Conservation (phyloP, 768 basidiomycete genomes). For the Mycena belliarum region DNA sequence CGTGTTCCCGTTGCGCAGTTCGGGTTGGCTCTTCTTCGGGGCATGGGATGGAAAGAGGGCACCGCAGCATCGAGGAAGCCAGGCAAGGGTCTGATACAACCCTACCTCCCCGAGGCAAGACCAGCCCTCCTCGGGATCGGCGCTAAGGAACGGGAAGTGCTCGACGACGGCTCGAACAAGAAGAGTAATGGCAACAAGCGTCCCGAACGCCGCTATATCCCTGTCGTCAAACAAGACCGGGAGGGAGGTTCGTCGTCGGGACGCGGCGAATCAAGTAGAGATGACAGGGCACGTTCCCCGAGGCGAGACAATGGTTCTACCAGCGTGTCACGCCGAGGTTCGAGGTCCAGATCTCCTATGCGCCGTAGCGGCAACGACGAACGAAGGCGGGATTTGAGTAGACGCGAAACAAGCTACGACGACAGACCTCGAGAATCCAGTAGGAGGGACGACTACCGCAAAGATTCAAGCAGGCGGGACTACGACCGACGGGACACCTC, state of each 20-base stretch:
- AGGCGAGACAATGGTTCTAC: slow-evolving; percentile 35
- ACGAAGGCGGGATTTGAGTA: slow-evolving; percentile 19
- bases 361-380: slow-evolving; percentile 33
- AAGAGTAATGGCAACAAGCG: slow-evolving; percentile 44
- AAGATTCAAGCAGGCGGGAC: slow-evolving; percentile 23
- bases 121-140: slow-evolving; percentile 92
- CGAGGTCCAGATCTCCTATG: slow-evolving; percentile 49
- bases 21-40: slow-evolving; percentile 88
- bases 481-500: slow-evolving; percentile 33
- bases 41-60: slow-evolving; percentile 96
- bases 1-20: slow-evolving; percentile 92
- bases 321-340: slow-evolving; percentile 44
- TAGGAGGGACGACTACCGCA: slow-evolving; percentile 26
- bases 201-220: slow-evolving; percentile 79
- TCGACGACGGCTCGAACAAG: slow-evolving; percentile 67
- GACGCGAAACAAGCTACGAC: slow-evolving; percentile 15
- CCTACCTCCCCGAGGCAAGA: slow-evolving; percentile 80
- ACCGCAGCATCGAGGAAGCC: slow-evolving; percentile 66
- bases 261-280: slow-evolving; percentile 21
- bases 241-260: slow-evolving; percentile 32
- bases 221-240: slow-evolving; percentile 73
- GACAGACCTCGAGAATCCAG: slow-evolving; percentile 16
- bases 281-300: slow-evolving; percentile 39
- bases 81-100: slow-evolving; percentile 65
- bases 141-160: slow-evolving; percentile 81